Evolutionary conservation across 805 yeast species (phyloP), one percentile per base, ranked within the genome.

Genomic region (Candida piceae): DNA sequence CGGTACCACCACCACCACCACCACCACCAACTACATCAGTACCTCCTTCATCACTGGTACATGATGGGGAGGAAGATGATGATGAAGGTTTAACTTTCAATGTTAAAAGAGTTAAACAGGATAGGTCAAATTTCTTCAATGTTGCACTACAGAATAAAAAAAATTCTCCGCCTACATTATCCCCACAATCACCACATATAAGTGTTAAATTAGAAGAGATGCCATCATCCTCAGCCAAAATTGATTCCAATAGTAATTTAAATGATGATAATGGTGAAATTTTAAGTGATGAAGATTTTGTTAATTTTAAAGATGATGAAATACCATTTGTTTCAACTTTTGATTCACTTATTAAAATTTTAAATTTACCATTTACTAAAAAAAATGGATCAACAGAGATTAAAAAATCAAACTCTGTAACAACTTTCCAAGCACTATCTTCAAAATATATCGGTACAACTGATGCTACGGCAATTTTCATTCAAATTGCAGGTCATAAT

Each of bases 361-460:
- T 46, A 16, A 44, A 46, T 27, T 34, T 46, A 22, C 49, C 50
- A 9, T 35, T 36, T 5, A 46, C 50, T 1, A 35, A 41, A 18
- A 34, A 46, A 28, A 36, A 45, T 31, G 50, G 48, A 2, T 38
- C 41, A 7, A 32, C 35, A 25, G 49, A 42, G 35, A 46, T 46
- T 24, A 41, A 43, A 29, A 46, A 46, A 29, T 46, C 50, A n/a
- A 46, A 46, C 21, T 42, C 47, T 10, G 50, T 44, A 3, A 46
- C 50, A 11, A 36, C 50, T 15, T 44, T 46, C 20, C 50, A 46
- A 25, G 50, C 50, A n/a, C 23, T 41, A 26, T 42, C 44, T 18
- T 46, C 50, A 5, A 47, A 47, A 24, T 47, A 40, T 23, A 38
- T 47, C 3, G 51, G 51, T 3, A 34, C 39, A 8, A 47, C 51